A percentile compares a stretch with the other conserved stretches of the same genome.
Conservation (phyloP, 2,329 filamentous ascomycete species). For the Aspergillus latus region DNA sequence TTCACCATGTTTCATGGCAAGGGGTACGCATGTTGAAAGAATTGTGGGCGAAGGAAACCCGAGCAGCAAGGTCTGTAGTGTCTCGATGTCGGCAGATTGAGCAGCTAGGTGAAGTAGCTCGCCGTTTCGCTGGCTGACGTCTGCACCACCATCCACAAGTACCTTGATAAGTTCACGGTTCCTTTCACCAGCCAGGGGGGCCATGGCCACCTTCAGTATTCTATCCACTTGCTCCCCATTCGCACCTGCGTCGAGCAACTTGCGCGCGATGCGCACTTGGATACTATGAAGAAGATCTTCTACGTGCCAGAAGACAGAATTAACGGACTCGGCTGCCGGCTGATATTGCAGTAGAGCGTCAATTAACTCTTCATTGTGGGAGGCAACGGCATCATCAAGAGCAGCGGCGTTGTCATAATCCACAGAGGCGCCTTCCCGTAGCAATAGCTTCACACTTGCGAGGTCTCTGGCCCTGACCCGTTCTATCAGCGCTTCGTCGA, state of each 20-base stretch:
- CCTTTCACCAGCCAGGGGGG: background rate
- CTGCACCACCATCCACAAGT: conserved; percentile 6
- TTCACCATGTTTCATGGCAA: background rate
- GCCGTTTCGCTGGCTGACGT: conserved; percentile 7
- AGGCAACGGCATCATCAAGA: conserved; percentile 3
- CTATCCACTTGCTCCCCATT: conserved; percentile 1
- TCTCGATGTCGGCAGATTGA: background rate
- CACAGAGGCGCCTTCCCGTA: conserved; percentile 6
- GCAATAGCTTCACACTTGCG: background rate
- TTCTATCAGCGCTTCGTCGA: conserved; percentile 6
- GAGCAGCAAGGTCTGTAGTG: conserved; percentile 6
- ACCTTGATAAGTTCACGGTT: conserved; percentile 5
- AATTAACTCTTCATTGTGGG: conserved; percentile 7
- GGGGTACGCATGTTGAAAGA: background rate
- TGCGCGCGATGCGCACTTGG: conserved; percentile 1
- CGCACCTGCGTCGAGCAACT: conserved; percentile 8
- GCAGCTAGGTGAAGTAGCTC: conserved; percentile 1
- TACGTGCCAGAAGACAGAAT: conserved; percentile 3
- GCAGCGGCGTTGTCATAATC: conserved; percentile 7
- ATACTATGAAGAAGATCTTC: background rate
- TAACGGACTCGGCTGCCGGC: conserved; percentile 3
- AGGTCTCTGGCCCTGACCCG: conserved; percentile 5
- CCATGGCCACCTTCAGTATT: background rate
- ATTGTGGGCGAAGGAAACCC: conserved; percentile 4
- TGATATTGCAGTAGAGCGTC: conserved; percentile 3